Conservation (phyloP, 805 yeast species). For the Ogataea zsoltii region DNA sequence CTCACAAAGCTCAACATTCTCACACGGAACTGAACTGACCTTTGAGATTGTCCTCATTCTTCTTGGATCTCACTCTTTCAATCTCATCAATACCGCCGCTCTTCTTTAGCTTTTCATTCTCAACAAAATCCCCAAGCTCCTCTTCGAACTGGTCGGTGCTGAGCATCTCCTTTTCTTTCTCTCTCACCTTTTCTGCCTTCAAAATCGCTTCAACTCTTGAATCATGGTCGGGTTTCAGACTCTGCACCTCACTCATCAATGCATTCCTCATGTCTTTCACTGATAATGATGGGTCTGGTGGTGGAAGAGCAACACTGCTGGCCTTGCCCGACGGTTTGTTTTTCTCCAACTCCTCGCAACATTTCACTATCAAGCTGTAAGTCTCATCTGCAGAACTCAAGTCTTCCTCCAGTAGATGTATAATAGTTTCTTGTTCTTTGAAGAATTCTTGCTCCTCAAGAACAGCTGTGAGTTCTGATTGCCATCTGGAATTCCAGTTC, state of each 20-base stretch:
- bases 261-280: conserved; percentile 69
- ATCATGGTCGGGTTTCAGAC: conserved; percentile 81
- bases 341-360: conserved; percentile 75
- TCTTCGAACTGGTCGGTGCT: conserved; percentile 70
- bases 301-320: conserved; percentile 39
- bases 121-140: conserved; percentile 84
- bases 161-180: conserved; percentile 62
- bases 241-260: conserved; percentile 73
- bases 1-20: not conserved
- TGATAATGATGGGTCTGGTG: conserved; percentile 58
- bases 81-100: conserved; percentile 90
- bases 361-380: conserved; percentile 74
- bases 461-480: conserved; percentile 81
- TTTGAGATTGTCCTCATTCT: conserved; percentile 72
- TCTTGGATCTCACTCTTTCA: conserved; percentile 64
- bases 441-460: conserved; percentile 94
- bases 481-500: conserved; percentile 91
- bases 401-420: conserved; percentile 78
- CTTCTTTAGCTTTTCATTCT: conserved; percentile 68
- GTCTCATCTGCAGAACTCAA: conserved; percentile 79
- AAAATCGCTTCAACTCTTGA: conserved; percentile 84
- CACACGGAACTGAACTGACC: conserved; percentile 35
- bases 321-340: conserved; percentile 40
- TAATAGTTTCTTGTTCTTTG: conserved; percentile 84
- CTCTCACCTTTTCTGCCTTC: conserved; percentile 79